Evolutionary conservation across 1,284 basidiomycete species (phyloP).

Genomic region (Tetrapyrgos nigripes): DNA sequence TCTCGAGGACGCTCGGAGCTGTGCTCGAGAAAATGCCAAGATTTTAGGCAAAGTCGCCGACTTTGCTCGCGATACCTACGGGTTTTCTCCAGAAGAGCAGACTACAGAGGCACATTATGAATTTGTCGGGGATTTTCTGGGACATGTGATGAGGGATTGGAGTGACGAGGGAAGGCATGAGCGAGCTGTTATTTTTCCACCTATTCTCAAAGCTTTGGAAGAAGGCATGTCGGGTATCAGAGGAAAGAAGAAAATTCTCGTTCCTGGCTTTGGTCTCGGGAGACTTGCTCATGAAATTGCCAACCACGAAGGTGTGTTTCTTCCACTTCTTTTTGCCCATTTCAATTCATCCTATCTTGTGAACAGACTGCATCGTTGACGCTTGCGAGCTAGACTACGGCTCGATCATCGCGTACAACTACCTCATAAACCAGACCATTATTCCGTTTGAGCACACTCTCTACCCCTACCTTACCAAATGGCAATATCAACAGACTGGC

Average conservation of each 20-base stretch:
- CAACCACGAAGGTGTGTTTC: no score
- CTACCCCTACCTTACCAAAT: constrained; percentile 68
- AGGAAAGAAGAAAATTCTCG: constrained; percentile 49
- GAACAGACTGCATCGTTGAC: constrained; percentile 56
- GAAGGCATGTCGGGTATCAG: constrained; percentile 24
- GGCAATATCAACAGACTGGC: constrained; percentile 67
- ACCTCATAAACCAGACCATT: constrained; percentile 57
- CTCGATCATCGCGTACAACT: constrained; percentile 64
- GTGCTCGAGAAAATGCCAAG: no score
- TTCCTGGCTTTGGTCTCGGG: constrained; percentile 69
- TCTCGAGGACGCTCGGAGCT: no score
- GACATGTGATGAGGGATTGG: constrained; percentile 72
- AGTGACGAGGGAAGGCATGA: constrained; percentile 59
- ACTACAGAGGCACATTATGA: no score
- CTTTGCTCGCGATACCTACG: no score
- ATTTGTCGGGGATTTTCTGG: constrained; percentile 1
- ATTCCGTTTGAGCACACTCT: constrained; percentile 52
- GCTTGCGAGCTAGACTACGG: constrained; percentile 63
- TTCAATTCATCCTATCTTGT: constrained; percentile 63
- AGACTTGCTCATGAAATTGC: constrained; percentile 73
- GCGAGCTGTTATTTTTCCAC: constrained; percentile 56
- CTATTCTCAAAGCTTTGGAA: constrained; percentile 56
- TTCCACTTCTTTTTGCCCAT: no score
- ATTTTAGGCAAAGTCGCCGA: no score
- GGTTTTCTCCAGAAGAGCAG: no score